Evolutionary conservation across 2,329 filamentous ascomycete genomes (phyloP), one percentile per base, ranked within the genome.

Genomic region (Claviceps spartinae): DNA sequence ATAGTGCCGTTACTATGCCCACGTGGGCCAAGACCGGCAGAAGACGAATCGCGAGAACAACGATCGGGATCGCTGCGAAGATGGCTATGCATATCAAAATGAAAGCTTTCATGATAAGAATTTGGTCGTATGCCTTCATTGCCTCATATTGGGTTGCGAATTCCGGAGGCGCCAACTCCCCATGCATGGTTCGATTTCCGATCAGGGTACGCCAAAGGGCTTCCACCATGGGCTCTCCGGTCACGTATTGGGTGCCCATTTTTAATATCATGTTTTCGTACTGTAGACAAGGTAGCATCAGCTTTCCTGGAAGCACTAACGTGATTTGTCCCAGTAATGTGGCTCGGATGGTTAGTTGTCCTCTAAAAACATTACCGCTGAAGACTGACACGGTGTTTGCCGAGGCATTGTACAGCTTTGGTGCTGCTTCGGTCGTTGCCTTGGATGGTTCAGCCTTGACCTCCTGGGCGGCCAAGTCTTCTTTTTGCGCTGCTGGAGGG

Each of bases 161-260:
- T 20, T 48, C 51, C 2, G 51, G 46, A 14, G 51, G 51, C 6
- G 51, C 51, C 13, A 14, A 44, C 24, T 43, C 47, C 5, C 51
- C 53, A 30, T 44, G 38, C 14, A 48, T 48, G 34, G 53, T 53
- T 37, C 51, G 43, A 48, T 55, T 55, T 9, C 41, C 53, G 20
- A 51, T 47, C 30, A 53, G 18, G 18, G 51, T 55, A 8, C 53
- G 53, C 51, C 53, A 55, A 2, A 53, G 26, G n/a, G 53, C 53
- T 43, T 55, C 53, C 6, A 44, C 38, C 13, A 48, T 46, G 24
- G 53, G 34, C 22, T 53, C 51, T 30, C 53, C 53, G 8, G 51
- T 53, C 18, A 42, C n/a, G 30, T 55, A 55, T 20, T 42, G 30
- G 8, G 5, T n/a, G 34, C 53, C 51, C 13, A 55, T 16, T n/a